Percentiles rank a stretch among this genome's conserved stretches.
Evolutionary conservation across 2,329 filamentous ascomycete genomes (phyloP).

Genomic region (Penicillium brevicompactum): DNA sequence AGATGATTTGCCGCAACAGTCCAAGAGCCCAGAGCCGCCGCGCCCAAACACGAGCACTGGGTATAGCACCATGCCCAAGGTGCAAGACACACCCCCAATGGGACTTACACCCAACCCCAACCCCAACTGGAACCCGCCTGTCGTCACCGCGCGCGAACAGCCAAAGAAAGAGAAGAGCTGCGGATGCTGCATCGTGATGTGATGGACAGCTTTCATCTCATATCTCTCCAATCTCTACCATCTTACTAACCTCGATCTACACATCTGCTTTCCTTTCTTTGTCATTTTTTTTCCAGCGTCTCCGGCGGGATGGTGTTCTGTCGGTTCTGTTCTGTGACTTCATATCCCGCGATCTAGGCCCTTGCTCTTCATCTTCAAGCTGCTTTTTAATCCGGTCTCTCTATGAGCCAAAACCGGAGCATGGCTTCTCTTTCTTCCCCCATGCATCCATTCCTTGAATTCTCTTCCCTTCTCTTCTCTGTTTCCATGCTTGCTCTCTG

Average conservation of each 20-base stretch:
- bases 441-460: constrained; percentile 20
- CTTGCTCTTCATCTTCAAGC: constrained; percentile 5
- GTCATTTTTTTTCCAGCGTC: constrained; percentile 14
- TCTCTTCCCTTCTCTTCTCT: constrained; percentile 13
- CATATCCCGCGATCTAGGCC: constrained; percentile 5
- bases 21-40: constrained; percentile 36
- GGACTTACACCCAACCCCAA: constrained; percentile 40
- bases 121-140: constrained; percentile 45
- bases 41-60: constrained; percentile 48
- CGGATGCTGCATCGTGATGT: constrained; percentile 77
- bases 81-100: constrained; percentile 41
- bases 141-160: constrained; percentile 57
- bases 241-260: constrained; percentile 17
- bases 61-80: constrained; percentile 54
- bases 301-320: constrained; percentile 23
- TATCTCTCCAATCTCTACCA: constrained; percentile 18
- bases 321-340: constrained; percentile 15
- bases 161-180: constrained; percentile 57
- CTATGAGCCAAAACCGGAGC: constrained; percentile 10
- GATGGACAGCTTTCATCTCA: constrained; percentile 33
- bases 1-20: constrained; percentile 23
- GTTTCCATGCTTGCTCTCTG: neutral
- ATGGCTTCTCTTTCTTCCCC: constrained; percentile 9
- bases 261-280: constrained; percentile 14
- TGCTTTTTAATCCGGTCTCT: constrained; percentile 16